These are phyloP conservation scores for Fraxinus excelsior DNA, from an alignment of 257 asterid species.

Conservation along the genomic window DNA sequence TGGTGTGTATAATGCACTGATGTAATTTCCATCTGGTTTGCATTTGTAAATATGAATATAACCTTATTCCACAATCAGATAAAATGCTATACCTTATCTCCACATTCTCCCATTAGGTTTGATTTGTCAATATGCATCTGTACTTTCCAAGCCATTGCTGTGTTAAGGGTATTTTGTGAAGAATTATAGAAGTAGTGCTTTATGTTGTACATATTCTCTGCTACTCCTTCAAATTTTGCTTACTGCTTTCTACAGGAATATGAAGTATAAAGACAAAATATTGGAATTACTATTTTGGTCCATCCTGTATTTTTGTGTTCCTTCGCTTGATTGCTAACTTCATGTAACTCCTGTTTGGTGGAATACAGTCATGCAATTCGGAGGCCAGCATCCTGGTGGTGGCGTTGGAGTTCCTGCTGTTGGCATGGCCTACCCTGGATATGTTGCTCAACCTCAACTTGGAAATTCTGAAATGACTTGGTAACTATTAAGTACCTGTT, in stretches of 20 bases:
- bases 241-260: too few relatives aligned
- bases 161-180: too few relatives aligned
- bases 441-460: slow-evolving; percentile 76
- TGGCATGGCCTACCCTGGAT: slow-evolving; percentile 99
- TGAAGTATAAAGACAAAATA: too few relatives aligned
- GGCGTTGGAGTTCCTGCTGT: slow-evolving; percentile 93
- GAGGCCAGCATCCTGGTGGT: slow-evolving; percentile 90
- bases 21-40: not conserved
- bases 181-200: too few relatives aligned
- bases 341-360: slow-evolving; percentile 16
- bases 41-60: not conserved
- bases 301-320: not conserved
- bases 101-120: too few relatives aligned
- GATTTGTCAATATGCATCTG: too few relatives aligned
- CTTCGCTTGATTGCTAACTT: not conserved
- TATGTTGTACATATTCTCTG: too few relatives aligned
- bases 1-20: slow-evolving; percentile 13
- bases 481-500: slow-evolving; percentile 37
- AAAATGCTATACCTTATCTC: too few relatives aligned
- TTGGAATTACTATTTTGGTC: not conserved
- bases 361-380: slow-evolving; percentile 82
- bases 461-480: slow-evolving; percentile 99
- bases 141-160: too few relatives aligned
- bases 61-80: not conserved
- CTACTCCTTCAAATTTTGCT: too few relatives aligned